phyloP scores from a whole-genome alignment of 75 land plant genomes.

The Selaginella moellendorffii region DNA sequence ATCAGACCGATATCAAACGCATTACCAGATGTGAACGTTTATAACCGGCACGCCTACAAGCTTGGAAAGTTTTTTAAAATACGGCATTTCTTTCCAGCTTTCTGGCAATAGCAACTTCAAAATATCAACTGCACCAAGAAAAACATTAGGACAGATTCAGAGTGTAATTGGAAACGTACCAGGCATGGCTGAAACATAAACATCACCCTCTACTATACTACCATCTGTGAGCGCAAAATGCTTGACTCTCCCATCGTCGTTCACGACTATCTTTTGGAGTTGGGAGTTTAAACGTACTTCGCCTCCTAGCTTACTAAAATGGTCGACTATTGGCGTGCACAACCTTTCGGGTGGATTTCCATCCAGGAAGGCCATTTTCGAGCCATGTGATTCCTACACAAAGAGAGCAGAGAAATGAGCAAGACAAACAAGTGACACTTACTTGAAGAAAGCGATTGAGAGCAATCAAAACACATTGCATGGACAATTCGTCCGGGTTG shows the following conservation, averaged over 20 bases:
- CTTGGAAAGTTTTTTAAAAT: slow-evolving; percentile 79
- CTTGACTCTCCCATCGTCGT: slow-evolving; percentile 76
- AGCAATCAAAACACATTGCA: slow-evolving; percentile 98
- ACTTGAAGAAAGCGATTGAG: slow-evolving; percentile 99
- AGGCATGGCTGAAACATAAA: slow-evolving; percentile 84
- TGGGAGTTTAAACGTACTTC: slow-evolving; percentile 70
- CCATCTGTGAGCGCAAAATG: slow-evolving; percentile 65
- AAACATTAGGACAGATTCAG: neutral
- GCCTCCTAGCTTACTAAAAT: slow-evolving; percentile 64
- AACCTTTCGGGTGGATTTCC: slow-evolving; percentile 98
- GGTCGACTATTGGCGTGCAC: slow-evolving; percentile 83
- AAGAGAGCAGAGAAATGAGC: no score
- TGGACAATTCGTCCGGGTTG: slow-evolving; percentile 94
- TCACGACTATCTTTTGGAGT: slow-evolving; percentile 69
- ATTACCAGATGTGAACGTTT: slow-evolving; percentile 97
- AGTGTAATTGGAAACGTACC: slow-evolving; percentile 28
- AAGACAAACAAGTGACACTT: neutral
- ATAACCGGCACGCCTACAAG: slow-evolving; percentile 97
- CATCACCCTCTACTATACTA: slow-evolving; percentile 62
- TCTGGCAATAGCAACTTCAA: slow-evolving; percentile 83
- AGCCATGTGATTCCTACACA: slow-evolving; percentile 98
- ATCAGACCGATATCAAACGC: no score
- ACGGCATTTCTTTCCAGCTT: slow-evolving; percentile 67
- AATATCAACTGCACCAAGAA: slow-evolving; percentile 60
- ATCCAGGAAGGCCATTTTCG: slow-evolving; percentile 98